Evolutionary conservation across 2,329 filamentous ascomycete genomes (phyloP).

Genomic region (Ceratocystis albifundus): DNA sequence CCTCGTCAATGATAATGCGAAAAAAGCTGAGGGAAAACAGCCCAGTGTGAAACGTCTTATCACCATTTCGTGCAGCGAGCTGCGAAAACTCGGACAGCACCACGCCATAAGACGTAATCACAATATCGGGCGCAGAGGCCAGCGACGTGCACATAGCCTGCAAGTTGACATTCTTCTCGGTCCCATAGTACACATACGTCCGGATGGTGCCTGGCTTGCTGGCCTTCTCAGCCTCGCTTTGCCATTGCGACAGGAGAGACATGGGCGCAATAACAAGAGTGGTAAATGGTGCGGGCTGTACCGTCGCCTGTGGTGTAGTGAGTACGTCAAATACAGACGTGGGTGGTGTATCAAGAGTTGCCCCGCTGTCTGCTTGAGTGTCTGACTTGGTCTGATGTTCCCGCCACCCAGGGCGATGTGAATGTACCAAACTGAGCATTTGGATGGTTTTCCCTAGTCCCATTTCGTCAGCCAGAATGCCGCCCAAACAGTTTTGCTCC

Average conservation of each 20-base stretch:
- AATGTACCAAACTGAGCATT: slow-evolving; percentile 88
- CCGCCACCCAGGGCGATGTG: slow-evolving; percentile 43
- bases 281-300: slow-evolving; percentile 68
- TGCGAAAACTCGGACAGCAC: slow-evolving; percentile 70
- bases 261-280: slow-evolving; percentile 95
- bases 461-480: slow-evolving; percentile 94
- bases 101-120: slow-evolving; percentile 90
- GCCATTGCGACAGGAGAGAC: slow-evolving; percentile 93
- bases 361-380: background rate
- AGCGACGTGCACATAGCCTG: slow-evolving; percentile 71
- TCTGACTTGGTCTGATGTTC: slow-evolving; percentile 1
- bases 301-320: slow-evolving; percentile 23
- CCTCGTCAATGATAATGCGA: slow-evolving; percentile 89
- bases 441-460: slow-evolving; percentile 96
- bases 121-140: slow-evolving; percentile 67
- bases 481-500: slow-evolving; percentile 87
- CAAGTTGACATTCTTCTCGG: slow-evolving; percentile 69
- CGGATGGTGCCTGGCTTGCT: slow-evolving; percentile 74
- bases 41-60: slow-evolving; percentile 54
- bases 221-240: slow-evolving; percentile 85
- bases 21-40: slow-evolving; percentile 92
- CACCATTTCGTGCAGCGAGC: slow-evolving; percentile 40
- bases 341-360: background rate
- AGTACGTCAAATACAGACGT: slow-evolving; percentile 16
- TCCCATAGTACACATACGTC: slow-evolving; percentile 82